These are phyloP conservation scores for Alternaria brassicicola DNA, from an alignment of 2,329 filamentous ascomycete species.

Conservation along the genomic window DNA sequence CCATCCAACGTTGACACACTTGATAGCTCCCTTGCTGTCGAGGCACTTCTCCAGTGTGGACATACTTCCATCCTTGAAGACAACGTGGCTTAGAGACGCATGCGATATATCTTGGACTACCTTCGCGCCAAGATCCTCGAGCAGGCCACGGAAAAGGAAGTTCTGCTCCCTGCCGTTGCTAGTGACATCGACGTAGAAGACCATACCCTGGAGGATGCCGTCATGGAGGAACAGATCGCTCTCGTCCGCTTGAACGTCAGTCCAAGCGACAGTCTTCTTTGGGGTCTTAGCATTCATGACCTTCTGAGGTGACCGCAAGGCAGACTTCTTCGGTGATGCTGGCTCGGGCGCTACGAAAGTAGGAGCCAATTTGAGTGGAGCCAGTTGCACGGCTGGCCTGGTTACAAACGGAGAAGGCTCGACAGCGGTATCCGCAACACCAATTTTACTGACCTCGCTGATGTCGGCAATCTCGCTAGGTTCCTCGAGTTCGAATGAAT, in stretches of 20 bases:
- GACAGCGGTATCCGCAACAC: slow-evolving; percentile 18
- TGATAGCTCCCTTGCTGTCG: slow-evolving; percentile 73
- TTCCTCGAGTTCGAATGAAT: slow-evolving; percentile 18
- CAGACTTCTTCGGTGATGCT: slow-evolving; percentile 40
- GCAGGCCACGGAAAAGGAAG: slow-evolving; percentile 76
- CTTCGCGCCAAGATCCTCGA: slow-evolving; percentile 80
- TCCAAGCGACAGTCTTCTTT: slow-evolving; percentile 48
- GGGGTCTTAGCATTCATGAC: slow-evolving; percentile 35
- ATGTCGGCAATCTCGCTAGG: slow-evolving; percentile 19
- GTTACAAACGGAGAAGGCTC: slow-evolving; percentile 16
- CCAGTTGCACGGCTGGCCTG: slow-evolving; percentile 21
- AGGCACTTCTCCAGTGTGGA: slow-evolving; percentile 81
- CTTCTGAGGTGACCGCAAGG: slow-evolving; percentile 47
- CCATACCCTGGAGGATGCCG: slow-evolving; percentile 61
- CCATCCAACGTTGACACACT: slow-evolving; percentile 88
- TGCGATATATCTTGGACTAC: slow-evolving; percentile 72
- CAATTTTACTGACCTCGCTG: slow-evolving; percentile 19
- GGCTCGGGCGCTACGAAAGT: slow-evolving; percentile 16
- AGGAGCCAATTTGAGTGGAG: slow-evolving; percentile 21
- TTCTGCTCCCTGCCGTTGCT: slow-evolving; percentile 68
- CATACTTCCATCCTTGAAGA: slow-evolving; percentile 86
- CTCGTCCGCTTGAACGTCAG: slow-evolving; percentile 26
- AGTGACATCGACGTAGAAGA: slow-evolving; percentile 83
- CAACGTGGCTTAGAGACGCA: slow-evolving; percentile 82
- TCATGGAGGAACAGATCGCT: slow-evolving; percentile 31